Conservation (phyloP, 768 basidiomycete species). For the Paxillus ammoniavirescens region DNA sequence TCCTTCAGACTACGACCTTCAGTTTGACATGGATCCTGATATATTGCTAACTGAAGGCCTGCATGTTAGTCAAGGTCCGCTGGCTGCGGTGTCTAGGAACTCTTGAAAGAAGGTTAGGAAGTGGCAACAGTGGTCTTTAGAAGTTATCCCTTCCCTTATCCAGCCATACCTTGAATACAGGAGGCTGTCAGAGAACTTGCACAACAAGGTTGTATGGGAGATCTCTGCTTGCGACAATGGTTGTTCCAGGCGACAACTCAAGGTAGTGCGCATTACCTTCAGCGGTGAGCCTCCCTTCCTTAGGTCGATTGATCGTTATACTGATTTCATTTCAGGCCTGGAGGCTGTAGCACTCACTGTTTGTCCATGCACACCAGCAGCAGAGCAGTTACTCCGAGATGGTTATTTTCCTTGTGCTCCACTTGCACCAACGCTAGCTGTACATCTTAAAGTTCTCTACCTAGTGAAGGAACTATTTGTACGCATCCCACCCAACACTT, state of each 20-base stretch:
- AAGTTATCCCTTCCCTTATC: constrained; percentile 7
- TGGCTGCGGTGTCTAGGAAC: background rate
- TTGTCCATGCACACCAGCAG: constrained; percentile 7
- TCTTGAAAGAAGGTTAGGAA: constrained; percentile 1
- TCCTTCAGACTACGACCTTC: background rate
- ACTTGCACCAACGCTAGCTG: constrained; percentile 28
- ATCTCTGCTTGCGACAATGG: background rate
- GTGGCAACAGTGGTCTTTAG: constrained; percentile 2
- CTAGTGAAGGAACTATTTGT: constrained; percentile 28
- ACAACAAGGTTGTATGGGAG: background rate
- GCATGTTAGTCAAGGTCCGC: background rate
- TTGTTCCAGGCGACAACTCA: background rate
- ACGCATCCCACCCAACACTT: constrained; percentile 24
- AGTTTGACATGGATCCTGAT: background rate
- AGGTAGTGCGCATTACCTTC: constrained; percentile 1
- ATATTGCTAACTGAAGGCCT: background rate
- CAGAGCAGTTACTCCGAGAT: constrained; percentile 22
- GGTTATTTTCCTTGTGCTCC: constrained; percentile 32
- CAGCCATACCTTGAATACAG: constrained; percentile 1
- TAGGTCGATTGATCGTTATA: background rate
- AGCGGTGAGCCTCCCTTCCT: background rate
- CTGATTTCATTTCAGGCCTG: background rate
- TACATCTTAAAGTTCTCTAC: constrained; percentile 30
- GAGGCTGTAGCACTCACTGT: background rate
- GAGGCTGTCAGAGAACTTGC: background rate